A percentile compares a stretch with the other conserved stretches of the same genome.
Evolutionary conservation across 225 moss, liverwort and hornwort genomes (phyloP).

Genomic region (Marchantia polymorpha): DNA sequence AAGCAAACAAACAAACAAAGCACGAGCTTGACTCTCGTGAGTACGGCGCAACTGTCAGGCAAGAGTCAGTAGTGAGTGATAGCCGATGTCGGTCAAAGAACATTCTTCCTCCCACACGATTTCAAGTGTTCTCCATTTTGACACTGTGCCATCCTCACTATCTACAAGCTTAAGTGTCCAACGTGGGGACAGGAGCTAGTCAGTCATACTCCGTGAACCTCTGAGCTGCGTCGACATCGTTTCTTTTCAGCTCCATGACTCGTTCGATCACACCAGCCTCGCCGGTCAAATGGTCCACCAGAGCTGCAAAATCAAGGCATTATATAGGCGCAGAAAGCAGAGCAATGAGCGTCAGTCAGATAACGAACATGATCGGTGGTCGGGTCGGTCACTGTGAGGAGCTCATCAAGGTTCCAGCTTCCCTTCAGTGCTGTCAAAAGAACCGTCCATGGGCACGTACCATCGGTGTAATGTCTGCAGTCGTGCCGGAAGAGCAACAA

Average conservation of each 20-base stretch:
- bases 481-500: conserved; percentile 32
- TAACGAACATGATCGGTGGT: background rate
- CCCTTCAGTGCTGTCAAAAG: background rate
- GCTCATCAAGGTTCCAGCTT: background rate
- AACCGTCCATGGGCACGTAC: background rate
- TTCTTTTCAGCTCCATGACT: conserved; percentile 5
- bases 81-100: too few species aligned
- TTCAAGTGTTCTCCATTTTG: too few species aligned
- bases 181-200: background rate
- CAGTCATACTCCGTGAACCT: background rate
- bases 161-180: too few species aligned
- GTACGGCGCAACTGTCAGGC: too few species aligned
- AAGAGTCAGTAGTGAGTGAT: too few species aligned
- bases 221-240: background rate
- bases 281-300: conserved; percentile 22
- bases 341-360: background rate
- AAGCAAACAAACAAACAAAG: too few species aligned
- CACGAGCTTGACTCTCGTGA: too few species aligned
- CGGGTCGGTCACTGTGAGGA: background rate
- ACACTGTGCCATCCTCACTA: too few species aligned
- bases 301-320: conserved; percentile 2
- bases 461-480: conserved; percentile 40
- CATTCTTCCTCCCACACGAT: too few species aligned
- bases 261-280: conserved; percentile 11
- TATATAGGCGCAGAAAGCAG: background rate